Evolutionary conservation across 2,329 filamentous ascomycete genomes (phyloP).

Genomic region (Colletotrichum sp.): DNA sequence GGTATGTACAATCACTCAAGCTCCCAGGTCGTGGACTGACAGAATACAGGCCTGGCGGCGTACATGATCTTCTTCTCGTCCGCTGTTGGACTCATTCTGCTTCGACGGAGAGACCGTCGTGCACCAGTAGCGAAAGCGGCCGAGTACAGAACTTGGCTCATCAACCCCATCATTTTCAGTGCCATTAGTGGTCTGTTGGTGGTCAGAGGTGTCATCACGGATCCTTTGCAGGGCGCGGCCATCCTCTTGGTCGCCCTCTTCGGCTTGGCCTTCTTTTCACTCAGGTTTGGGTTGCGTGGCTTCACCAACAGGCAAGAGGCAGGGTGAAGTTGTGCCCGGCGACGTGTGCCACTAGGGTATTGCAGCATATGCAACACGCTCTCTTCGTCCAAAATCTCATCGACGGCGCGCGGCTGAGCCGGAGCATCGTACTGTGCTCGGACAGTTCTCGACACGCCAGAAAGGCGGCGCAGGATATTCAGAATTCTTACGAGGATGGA

Average conservation of each 20-base stretch:
- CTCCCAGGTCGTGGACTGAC: not conserved
- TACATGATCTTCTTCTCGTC: constrained; percentile 29
- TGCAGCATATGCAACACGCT: not conserved
- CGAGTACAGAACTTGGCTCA: constrained; percentile 27
- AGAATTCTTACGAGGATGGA: not conserved
- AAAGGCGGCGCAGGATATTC: not conserved
- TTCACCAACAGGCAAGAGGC: constrained; percentile 2
- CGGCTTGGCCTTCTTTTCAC: constrained; percentile 28
- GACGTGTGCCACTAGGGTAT: not conserved
- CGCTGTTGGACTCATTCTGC: constrained; percentile 28
- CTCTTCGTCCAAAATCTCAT: not conserved
- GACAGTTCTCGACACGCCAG: not conserved
- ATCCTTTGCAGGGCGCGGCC: constrained; percentile 30
- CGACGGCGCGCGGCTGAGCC: not conserved
- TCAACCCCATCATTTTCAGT: constrained; percentile 30
- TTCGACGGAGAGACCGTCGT: constrained; percentile 25
- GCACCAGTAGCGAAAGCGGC: constrained; percentile 12
- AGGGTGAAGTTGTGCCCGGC: not conserved
- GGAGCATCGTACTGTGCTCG: not conserved
- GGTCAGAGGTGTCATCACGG: constrained; percentile 29
- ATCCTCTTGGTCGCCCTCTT: constrained; percentile 31
- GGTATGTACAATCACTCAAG: not conserved
- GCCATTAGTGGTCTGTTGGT: constrained; percentile 30
- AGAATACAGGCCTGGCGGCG: constrained; percentile 25
- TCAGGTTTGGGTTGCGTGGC: constrained; percentile 27